These are phyloP conservation scores for Aureobasidium sp. DNA, from an alignment of 2,329 filamentous ascomycete genomes.

Conservation along the genomic window DNA sequence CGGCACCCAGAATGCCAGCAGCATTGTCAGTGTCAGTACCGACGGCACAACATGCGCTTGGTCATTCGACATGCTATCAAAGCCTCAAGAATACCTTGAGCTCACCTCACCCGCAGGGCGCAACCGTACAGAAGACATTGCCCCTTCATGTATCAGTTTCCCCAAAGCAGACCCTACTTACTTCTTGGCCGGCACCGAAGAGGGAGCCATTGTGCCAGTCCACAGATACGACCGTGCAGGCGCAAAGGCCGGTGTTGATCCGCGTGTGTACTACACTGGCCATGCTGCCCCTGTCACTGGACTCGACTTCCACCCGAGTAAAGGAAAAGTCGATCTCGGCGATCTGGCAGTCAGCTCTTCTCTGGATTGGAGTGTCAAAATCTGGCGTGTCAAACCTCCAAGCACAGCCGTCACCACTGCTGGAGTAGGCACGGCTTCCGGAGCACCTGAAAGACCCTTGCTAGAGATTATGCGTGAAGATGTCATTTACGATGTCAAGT, in stretches of 20 bases:
- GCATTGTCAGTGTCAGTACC: conserved; percentile 93
- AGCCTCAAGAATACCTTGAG: conserved; percentile 89
- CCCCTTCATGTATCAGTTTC: conserved; percentile 90
- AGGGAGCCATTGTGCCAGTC: conserved; percentile 92
- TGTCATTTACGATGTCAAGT: conserved; percentile 89
- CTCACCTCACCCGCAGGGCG: conserved; percentile 72
- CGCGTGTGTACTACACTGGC: conserved; percentile 76
- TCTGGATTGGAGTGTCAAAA: conserved; percentile 92
- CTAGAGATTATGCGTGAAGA: conserved; percentile 91
- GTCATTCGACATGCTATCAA: conserved; percentile 95
- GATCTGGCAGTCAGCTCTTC: conserved; percentile 88
- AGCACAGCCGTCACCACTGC: conserved; percentile 16
- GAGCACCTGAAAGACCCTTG: conserved; percentile 58
- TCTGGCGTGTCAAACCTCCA: conserved; percentile 87
- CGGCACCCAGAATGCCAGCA: conserved; percentile 96
- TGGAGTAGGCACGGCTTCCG: conserved; percentile 13
- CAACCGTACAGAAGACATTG: conserved; percentile 71
- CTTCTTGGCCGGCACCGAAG: conserved; percentile 93
- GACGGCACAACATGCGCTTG: conserved; percentile 95
- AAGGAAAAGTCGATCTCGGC: conserved; percentile 85
- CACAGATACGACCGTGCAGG: conserved; percentile 96
- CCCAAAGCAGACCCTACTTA: conserved; percentile 93
- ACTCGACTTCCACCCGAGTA: conserved; percentile 86
- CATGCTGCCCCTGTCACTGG: conserved; percentile 94
- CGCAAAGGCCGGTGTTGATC: conserved; percentile 90